Percentiles rank a stretch among this genome's conserved stretches.
Conservation (phyloP, 352 stramenopile species). For the Phytophthora rubi region DNA sequence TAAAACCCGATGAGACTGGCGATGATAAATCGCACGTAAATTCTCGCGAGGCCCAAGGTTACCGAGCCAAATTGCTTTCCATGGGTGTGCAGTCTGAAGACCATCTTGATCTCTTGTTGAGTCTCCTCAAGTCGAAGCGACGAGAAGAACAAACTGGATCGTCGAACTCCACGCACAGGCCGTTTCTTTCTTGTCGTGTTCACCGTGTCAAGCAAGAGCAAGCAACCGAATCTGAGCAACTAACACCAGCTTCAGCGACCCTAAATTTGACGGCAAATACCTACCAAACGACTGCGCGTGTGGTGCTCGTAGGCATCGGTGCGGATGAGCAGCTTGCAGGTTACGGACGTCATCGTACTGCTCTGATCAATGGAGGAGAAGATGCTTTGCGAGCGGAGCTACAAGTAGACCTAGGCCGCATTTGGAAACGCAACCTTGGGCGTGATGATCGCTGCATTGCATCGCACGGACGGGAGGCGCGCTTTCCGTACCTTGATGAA, state of each 20-base stretch:
- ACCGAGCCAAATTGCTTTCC: slow-evolving; percentile 25
- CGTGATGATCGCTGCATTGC: slow-evolving; percentile 95
- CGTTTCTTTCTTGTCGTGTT: slow-evolving; percentile 34
- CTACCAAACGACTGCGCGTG: slow-evolving; percentile 57
- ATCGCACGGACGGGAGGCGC: slow-evolving; percentile 91
- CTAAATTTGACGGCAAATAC: background rate
- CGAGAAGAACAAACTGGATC: slow-evolving; percentile 4
- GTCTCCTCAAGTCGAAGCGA: slow-evolving; percentile 19
- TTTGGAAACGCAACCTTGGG: slow-evolving; percentile 97
- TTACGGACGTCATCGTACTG: slow-evolving; percentile 94
- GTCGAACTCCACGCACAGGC: background rate
- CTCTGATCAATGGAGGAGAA: slow-evolving; percentile 66
- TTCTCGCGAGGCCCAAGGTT: slow-evolving; percentile 19
- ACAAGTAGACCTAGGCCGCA: slow-evolving; percentile 84
- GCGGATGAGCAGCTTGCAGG: slow-evolving; percentile 96
- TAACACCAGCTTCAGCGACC: background rate
- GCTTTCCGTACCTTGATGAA: slow-evolving; percentile 97
- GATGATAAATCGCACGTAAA: background rate
- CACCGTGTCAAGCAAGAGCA: slow-evolving; percentile 33
- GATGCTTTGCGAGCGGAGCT: slow-evolving; percentile 84
- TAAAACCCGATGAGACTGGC: slow-evolving; percentile 2
- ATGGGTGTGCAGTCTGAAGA: slow-evolving; percentile 36
- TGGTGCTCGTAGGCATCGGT: slow-evolving; percentile 93
- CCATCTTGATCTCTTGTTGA: slow-evolving; percentile 26
- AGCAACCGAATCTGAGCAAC: background rate